Conservation (phyloP, 1,284 basidiomycete species). For the Austropuccinia psidii region DNA sequence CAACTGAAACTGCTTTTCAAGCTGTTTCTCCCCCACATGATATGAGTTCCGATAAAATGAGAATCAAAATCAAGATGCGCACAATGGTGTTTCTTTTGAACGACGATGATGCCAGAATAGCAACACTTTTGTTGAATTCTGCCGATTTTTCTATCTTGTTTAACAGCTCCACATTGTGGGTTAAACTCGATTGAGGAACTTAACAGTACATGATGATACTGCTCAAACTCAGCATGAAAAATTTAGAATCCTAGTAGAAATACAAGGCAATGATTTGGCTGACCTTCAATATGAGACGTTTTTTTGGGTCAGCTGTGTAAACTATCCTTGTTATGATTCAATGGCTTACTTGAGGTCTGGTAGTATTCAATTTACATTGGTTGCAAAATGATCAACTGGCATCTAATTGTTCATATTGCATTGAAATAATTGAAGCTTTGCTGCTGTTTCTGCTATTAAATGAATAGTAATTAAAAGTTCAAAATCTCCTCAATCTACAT, state of each 20-base stretch:
- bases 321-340: conserved; percentile 76
- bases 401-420: too few relatives aligned
- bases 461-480: too few relatives aligned
- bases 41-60: conserved; percentile 58
- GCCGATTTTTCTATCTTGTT: conserved; percentile 79
- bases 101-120: conserved; percentile 64
- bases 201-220: conserved; percentile 76
- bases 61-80: conserved; percentile 75
- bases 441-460: too few relatives aligned
- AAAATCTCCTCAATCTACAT: too few relatives aligned
- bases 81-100: conserved; percentile 80
- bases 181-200: conserved; percentile 78
- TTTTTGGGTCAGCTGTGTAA: conserved; percentile 59
- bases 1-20: conserved; percentile 40
- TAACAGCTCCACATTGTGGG: conserved; percentile 64
- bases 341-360: conserved; percentile 77
- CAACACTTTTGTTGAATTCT: conserved; percentile 82
- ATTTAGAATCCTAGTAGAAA: conserved; percentile 83
- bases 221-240: conserved; percentile 51
- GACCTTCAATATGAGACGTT: conserved; percentile 94
- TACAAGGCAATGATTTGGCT: conserved; percentile 90
- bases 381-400: too few relatives aligned
- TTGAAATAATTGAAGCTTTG: too few relatives aligned
- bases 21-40: background rate
- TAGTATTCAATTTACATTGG: conserved; percentile 80